Evolutionary conservation across 2,329 filamentous ascomycete genomes (phyloP), one percentile per base, ranked within the genome.

Genomic region (Claviceps monticola): DNA sequence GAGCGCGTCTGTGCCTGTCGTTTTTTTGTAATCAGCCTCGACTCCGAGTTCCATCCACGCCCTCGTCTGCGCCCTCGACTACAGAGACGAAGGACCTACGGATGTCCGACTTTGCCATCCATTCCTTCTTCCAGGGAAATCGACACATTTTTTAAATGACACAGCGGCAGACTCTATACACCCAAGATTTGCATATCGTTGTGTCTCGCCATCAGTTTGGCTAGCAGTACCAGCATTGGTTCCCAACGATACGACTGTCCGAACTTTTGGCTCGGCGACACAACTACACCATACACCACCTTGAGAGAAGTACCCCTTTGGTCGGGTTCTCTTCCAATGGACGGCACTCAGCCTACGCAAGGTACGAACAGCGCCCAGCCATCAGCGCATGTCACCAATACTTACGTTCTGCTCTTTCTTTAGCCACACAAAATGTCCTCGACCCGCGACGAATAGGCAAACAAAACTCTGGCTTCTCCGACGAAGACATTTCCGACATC

Each of bases 401-500:
- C 11, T 44, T 13, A 29, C 5, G 3, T 11, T 23, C 13, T 38
- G 4, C 17, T n/a, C 46, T 51, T 37, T 46, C 36, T 26, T 9
- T 46, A 56, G 59, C 59, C 46, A 60, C 58, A 38, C 57, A 59
- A 52, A 56, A 56, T 63, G 80, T 86, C 61, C 72, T 89, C 57
- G 89, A 96, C 64, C 88, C 88, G 42, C 80, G 88, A 56, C 82
- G 88, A 51, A 66, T 86, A 55, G 88, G 88, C 52, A 76, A 84
- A 64, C 85, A 88, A 66, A 86, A 88, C 64, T 93, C 88, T 42
- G 88, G 87, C 52, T 82, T 96, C 55, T 84, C 79, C 50, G 84
- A 90, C 58, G 79, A 86, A 57, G 90, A 95, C 64, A 79, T 93
- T 48, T 80, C 87, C 55, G 90, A 96, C 68, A 88, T 96, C 59